phyloP scores from a whole-genome alignment of 2,329 filamentous ascomycete genomes.

The Shiraia bambusicola region DNA sequence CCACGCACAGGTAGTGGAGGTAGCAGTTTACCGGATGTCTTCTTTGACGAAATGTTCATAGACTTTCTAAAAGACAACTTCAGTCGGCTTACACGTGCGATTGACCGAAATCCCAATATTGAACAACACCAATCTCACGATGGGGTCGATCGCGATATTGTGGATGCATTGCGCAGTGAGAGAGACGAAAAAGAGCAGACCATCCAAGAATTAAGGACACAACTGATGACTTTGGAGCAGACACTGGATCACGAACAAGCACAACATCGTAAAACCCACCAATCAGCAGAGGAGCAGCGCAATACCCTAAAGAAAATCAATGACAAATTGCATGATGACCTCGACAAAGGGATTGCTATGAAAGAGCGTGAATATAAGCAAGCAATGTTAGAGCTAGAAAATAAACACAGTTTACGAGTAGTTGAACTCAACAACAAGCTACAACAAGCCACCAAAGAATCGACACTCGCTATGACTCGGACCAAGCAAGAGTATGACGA shows the following conservation, averaged over 20 bases:
- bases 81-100: constrained; percentile 76
- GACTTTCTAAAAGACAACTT: constrained; percentile 97
- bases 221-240: constrained; percentile 57
- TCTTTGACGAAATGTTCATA: constrained; percentile 82
- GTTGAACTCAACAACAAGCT: constrained; percentile 40
- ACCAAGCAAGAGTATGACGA: constrained; percentile 40
- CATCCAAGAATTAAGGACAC: constrained; percentile 59
- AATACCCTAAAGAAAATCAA: constrained; percentile 65
- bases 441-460: constrained; percentile 36
- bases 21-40: constrained; percentile 72
- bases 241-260: constrained; percentile 71
- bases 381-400: constrained; percentile 46
- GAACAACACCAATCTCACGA: constrained; percentile 85
- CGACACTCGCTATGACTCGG: constrained; percentile 24
- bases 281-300: constrained; percentile 48
- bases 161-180: constrained; percentile 79
- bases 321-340: constrained; percentile 68
- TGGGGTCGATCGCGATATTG: constrained; percentile 88
- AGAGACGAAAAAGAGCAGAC: constrained; percentile 70
- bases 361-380: constrained; percentile 42
- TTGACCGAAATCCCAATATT: constrained; percentile 86
- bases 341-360: constrained; percentile 65
- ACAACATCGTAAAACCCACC: constrained; percentile 67
- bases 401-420: constrained; percentile 50
- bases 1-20: constrained; percentile 60